phyloP scores from a whole-genome alignment of 495 filamentous ascomycete species.

The Xylaria bambusicola region DNA sequence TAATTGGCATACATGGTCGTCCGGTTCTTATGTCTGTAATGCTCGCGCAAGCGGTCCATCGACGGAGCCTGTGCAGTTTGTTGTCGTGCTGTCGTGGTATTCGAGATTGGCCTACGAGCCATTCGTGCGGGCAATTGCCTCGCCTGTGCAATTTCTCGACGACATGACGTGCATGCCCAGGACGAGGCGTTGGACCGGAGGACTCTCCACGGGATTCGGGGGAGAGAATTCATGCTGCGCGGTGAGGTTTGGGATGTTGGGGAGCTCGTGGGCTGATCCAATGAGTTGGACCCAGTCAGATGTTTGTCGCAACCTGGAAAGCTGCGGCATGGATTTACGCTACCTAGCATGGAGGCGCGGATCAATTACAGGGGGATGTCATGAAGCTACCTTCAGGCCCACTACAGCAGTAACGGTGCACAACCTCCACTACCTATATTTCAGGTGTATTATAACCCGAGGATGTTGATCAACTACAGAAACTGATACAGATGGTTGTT shows the following conservation, averaged over 20 bases:
- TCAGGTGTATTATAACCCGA: no score
- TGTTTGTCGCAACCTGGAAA: constrained; percentile 18
- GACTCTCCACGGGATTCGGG: constrained; percentile 24
- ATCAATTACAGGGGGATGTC: constrained; percentile 18
- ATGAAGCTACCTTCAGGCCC: no score
- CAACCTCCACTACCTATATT: no score
- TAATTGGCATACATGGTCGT: constrained; percentile 53
- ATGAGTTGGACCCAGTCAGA: constrained; percentile 21
- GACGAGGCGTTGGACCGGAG: constrained; percentile 24
- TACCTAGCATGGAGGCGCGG: background rate
- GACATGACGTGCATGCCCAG: constrained; percentile 35
- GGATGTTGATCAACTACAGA: no score
- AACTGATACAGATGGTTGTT: no score
- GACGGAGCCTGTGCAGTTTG: constrained; percentile 33
- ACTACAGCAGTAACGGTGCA: background rate
- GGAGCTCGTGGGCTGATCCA: constrained; percentile 8
- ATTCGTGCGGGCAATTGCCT: constrained; percentile 15
- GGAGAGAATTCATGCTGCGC: constrained; percentile 32
- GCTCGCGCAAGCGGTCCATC: constrained; percentile 57
- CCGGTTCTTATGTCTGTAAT: constrained; percentile 59
- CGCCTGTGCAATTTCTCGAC: constrained; percentile 21
- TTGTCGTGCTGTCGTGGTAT: constrained; percentile 26
- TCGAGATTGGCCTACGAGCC: constrained; percentile 23
- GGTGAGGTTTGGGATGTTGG: constrained; percentile 8
- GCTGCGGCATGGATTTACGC: constrained; percentile 1